These are phyloP conservation scores for Leishmania guyanensis DNA, from an alignment of 208 protist species.

Conservation along the genomic window DNA sequence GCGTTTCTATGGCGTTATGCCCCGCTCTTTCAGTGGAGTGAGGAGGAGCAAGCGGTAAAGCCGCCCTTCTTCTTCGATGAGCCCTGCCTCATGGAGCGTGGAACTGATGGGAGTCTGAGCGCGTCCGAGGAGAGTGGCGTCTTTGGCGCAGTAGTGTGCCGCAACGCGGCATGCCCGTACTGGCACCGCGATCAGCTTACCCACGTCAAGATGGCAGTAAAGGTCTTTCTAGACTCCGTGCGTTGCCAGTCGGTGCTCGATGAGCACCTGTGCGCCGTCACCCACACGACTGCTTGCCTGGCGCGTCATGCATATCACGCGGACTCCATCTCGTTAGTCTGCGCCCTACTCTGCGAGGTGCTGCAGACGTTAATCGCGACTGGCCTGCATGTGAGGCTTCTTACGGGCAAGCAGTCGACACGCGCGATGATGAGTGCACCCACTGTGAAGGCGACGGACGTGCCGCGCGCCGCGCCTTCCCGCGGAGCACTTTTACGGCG, in stretches of 20 bases:
- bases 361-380: constrained; percentile 31
- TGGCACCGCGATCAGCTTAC: constrained; percentile 67
- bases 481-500: constrained; percentile 15
- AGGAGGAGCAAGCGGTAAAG: constrained; percentile 17
- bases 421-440: constrained; percentile 9
- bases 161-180: constrained; percentile 54
- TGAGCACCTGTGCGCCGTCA: constrained; percentile 33
- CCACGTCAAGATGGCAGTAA: constrained; percentile 38
- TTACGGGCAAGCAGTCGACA: neutral
- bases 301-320: constrained; percentile 11
- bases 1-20: constrained; percentile 50
- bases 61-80: constrained; percentile 55
- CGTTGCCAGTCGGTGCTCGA: constrained; percentile 9
- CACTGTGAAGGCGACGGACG: neutral
- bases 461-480: neutral
- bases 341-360: constrained; percentile 21
- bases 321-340: constrained; percentile 28
- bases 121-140: neutral
- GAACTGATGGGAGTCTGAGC: neutral
- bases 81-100: constrained; percentile 67
- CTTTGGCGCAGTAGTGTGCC: constrained; percentile 22
- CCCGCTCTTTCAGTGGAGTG: constrained; percentile 50
- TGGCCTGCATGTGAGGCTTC: constrained; percentile 10
- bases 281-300: constrained; percentile 12
- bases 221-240: constrained; percentile 14